Percentiles rank a stretch among this genome's conserved stretches.
These are phyloP conservation scores for Chytriomyces confervae DNA, from an alignment of 192 early-diverging fungal genomes.

Conservation along the genomic window DNA sequence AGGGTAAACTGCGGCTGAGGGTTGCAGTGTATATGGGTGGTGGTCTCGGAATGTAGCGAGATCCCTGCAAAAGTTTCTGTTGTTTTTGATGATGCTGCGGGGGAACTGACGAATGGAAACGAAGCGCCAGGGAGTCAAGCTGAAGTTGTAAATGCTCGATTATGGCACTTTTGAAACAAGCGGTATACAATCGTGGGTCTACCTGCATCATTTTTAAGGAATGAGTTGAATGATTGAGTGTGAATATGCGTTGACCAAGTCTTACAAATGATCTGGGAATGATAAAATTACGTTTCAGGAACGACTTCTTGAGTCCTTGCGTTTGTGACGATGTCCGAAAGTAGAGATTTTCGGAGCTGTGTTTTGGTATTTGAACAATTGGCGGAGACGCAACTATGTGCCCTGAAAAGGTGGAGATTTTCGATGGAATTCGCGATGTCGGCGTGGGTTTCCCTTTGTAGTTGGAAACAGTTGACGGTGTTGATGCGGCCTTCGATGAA, in stretches of 20 bases:
- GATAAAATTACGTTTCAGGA: constrained; percentile 10
- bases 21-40: background rate
- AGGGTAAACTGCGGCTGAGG: background rate
- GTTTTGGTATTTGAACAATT: background rate
- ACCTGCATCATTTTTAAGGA: no score
- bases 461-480: no score
- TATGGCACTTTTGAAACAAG: constrained; percentile 17
- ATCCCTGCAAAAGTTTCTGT: no score
- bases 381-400: background rate
- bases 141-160: constrained; percentile 35
- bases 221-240: no score
- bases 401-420: no score
- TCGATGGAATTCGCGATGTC: no score
- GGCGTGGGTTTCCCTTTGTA: no score
- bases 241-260: no score
- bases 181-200: background rate
- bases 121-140: constrained; percentile 20
- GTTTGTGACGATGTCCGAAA: constrained; percentile 7
- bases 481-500: no score
- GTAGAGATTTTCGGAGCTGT: background rate
- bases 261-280: constrained; percentile 23
- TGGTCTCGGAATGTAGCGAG: no score
- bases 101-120: background rate
- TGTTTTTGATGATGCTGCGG: no score
- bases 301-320: background rate